phyloP scores from a whole-genome alignment of 2,329 filamentous ascomycete species.

The Polytolypa hystricis region DNA sequence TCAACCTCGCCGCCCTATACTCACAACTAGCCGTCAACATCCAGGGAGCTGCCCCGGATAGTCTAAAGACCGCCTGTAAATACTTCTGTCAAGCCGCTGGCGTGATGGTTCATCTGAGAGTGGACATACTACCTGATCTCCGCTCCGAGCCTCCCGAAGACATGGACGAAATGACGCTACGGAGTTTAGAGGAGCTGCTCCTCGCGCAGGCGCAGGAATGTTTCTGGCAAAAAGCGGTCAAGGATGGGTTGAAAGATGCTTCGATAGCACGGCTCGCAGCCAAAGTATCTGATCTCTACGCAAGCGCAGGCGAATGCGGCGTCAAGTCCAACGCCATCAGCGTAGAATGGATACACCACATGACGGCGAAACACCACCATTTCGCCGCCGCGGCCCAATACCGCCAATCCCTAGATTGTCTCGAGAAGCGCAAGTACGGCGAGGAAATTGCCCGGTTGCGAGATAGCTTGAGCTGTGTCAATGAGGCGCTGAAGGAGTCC shows the following conservation, averaged over 20 bases:
- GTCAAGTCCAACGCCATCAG: conserved; percentile 83
- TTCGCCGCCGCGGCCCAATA: conserved; percentile 95
- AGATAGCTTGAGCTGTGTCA: conserved; percentile 72
- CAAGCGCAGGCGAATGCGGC: conserved; percentile 68
- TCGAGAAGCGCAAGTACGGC: conserved; percentile 90
- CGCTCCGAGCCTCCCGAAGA: conserved; percentile 80
- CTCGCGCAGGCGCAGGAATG: conserved; percentile 93
- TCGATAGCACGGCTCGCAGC: conserved; percentile 86
- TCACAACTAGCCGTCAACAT: conserved; percentile 78
- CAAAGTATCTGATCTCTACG: conserved; percentile 84
- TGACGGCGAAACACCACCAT: conserved; percentile 93
- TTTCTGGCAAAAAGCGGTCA: conserved; percentile 95
- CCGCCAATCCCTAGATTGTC: conserved; percentile 73
- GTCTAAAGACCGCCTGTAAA: conserved; percentile 76
- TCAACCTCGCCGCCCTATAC: conserved; percentile 87
- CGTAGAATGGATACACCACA: conserved; percentile 94
- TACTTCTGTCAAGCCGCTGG: conserved; percentile 85
- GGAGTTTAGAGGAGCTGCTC: conserved; percentile 70
- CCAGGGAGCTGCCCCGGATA: conserved; percentile 67
- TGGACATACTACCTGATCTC: conserved; percentile 67
- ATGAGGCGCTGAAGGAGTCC: conserved; percentile 75
- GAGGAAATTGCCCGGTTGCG: conserved; percentile 82
- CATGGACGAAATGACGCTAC: conserved; percentile 82
- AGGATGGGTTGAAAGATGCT: conserved; percentile 84
- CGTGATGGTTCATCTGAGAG: conserved; percentile 67